Conservation (phyloP, 495 filamentous ascomycete genomes). For the Pyrenula massariospora region DNA sequence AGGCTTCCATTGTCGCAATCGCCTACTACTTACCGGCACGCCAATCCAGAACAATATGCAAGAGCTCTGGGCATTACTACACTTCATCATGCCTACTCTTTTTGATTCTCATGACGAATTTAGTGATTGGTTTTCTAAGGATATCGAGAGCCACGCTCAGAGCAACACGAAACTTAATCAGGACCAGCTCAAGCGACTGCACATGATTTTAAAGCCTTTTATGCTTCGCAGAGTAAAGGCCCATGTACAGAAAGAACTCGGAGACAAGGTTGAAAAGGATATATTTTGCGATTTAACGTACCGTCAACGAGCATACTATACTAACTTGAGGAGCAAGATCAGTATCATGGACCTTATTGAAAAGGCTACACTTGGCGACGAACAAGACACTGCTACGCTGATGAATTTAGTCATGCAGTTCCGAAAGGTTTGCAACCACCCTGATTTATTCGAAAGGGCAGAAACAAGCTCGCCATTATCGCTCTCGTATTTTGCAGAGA, state of each 20-base stretch:
- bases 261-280: slow-evolving; percentile 95
- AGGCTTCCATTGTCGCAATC: slow-evolving; percentile 91
- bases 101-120: slow-evolving; percentile 99
- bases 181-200: slow-evolving; percentile 87
- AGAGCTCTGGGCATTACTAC: slow-evolving; percentile 91
- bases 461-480: slow-evolving; percentile 83
- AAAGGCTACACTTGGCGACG: slow-evolving; percentile 88
- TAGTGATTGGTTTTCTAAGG: slow-evolving; percentile 99
- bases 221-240: slow-evolving; percentile 99
- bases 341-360: slow-evolving; percentile 98
- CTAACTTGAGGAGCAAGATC: slow-evolving; percentile 85
- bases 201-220: slow-evolving; percentile 99
- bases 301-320: slow-evolving; percentile 89
- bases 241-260: slow-evolving; percentile 95
- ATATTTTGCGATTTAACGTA: slow-evolving; percentile 96
- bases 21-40: slow-evolving; percentile 87
- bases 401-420: slow-evolving; percentile 99
- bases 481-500: slow-evolving; percentile 77
- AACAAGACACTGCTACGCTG: slow-evolving; percentile 84
- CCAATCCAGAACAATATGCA: slow-evolving; percentile 99
- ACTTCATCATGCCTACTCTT: slow-evolving; percentile 98
- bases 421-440: slow-evolving; percentile 98
- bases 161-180: slow-evolving; percentile 98
- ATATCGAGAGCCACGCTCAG: slow-evolving; percentile 96
- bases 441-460: slow-evolving; percentile 90